A percentile compares a stretch with the other conserved stretches of the same genome.
phyloP scores from a whole-genome alignment of 345 rosid genomes.

The Eutrema japonicum region DNA sequence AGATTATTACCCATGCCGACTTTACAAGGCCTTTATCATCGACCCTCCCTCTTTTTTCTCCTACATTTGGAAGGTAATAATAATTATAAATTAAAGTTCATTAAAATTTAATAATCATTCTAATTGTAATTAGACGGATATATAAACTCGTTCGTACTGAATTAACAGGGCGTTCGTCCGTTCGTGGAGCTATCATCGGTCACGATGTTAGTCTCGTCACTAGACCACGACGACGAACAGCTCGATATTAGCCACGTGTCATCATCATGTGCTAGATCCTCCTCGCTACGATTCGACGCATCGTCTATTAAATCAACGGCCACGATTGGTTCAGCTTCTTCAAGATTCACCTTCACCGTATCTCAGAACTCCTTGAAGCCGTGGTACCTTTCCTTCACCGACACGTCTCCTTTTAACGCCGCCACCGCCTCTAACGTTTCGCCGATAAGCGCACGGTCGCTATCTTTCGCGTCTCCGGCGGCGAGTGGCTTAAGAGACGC shows the following conservation, averaged over 20 bases:
- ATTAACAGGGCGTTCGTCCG: slow-evolving; percentile 80
- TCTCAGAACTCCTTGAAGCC: slow-evolving; percentile 90
- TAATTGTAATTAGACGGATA: not conserved
- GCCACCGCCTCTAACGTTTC: slow-evolving; percentile 62
- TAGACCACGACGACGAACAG: slow-evolving; percentile 77
- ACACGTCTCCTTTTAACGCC: slow-evolving; percentile 57
- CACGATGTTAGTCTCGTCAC: slow-evolving; percentile 67
- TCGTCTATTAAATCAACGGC: slow-evolving; percentile 65
- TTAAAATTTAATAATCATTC: too few species aligned
- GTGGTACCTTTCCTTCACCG: slow-evolving; percentile 81
- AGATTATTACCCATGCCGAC: slow-evolving; percentile 84
- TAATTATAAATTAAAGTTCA: not conserved
- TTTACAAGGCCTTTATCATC: slow-evolving; percentile 79
- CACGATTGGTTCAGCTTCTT: slow-evolving; percentile 80
- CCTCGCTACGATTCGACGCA: slow-evolving; percentile 80
- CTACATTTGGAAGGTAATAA: slow-evolving; percentile 85
- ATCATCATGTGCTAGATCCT: slow-evolving; percentile 55
- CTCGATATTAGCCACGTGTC: slow-evolving; percentile 63
- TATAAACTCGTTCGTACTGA: not conserved
- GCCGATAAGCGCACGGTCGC: slow-evolving; percentile 67
- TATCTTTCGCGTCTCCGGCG: slow-evolving; percentile 86
- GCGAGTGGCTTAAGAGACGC: slow-evolving; percentile 44
- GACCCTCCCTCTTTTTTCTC: slow-evolving; percentile 97
- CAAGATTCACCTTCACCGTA: slow-evolving; percentile 91
- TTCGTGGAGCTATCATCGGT: slow-evolving; percentile 81